These are phyloP conservation scores for Cyberlindnera xylosilytica DNA, from an alignment of 805 yeast species.

Conservation along the genomic window DNA sequence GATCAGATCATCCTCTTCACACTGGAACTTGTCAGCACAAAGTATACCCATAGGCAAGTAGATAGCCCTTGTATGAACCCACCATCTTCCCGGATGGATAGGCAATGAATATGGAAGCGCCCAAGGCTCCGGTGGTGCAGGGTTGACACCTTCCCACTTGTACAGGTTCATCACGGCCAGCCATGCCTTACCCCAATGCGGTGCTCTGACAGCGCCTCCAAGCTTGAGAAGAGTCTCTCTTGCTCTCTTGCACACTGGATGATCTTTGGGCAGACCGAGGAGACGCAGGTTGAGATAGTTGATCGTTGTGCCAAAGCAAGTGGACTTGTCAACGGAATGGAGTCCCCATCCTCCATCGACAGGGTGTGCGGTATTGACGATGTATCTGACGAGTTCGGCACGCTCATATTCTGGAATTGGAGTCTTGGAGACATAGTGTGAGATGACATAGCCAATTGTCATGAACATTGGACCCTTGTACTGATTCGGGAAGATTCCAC, in stretches of 20 bases:
- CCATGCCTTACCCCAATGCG: conserved; percentile 99
- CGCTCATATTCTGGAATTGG: conserved; percentile 64
- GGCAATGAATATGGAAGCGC: conserved; percentile 76
- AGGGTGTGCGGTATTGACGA: conserved; percentile 91
- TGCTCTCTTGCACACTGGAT: conserved; percentile 77
- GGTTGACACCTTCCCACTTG: conserved; percentile 96
- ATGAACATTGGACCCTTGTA: conserved; percentile 98
- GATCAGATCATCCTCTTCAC: conserved; percentile 63
- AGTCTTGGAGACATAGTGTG: conserved; percentile 64
- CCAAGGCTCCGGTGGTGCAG: conserved; percentile 97
- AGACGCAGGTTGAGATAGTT: conserved; percentile 82
- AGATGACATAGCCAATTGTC: conserved; percentile 83
- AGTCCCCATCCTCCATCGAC: conserved; percentile 99
- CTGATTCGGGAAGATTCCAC: conserved; percentile 89
- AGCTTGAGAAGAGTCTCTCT: conserved; percentile 61
- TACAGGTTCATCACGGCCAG: conserved; percentile 75
- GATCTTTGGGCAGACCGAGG: conserved; percentile 70
- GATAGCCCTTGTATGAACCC: conserved; percentile 97
- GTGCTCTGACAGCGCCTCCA: conserved; percentile 88
- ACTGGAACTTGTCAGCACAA: conserved; percentile 50
- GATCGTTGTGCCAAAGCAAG: conserved; percentile 91
- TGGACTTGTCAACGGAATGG: conserved; percentile 87
- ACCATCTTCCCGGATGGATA: conserved; percentile 94
- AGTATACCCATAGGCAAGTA: conserved; percentile 85
- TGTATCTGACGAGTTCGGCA: conserved; percentile 74